phyloP scores from a whole-genome alignment of 768 basidiomycete genomes.

The Panus rudis region DNA sequence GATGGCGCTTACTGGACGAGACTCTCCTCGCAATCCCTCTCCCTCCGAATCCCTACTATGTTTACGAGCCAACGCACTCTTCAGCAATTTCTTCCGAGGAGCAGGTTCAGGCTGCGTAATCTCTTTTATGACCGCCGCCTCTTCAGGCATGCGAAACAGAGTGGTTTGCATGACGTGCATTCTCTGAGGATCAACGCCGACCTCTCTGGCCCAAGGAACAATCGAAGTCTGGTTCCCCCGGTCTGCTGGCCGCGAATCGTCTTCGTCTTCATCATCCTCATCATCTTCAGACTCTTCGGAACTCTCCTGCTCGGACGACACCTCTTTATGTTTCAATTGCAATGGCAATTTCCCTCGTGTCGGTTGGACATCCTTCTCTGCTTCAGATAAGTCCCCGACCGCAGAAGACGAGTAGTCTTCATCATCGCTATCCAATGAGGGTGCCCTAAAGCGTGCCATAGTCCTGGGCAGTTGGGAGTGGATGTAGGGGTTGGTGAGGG shows the following conservation, averaged over 20 bases:
- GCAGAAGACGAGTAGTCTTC: constrained; percentile 34
- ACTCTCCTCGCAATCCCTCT: constrained; percentile 52
- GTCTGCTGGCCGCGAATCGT: constrained; percentile 4
- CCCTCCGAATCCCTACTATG: constrained; percentile 77
- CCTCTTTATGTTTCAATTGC: constrained; percentile 1
- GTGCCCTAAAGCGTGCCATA: constrained; percentile 69
- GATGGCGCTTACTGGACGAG: constrained; percentile 49
- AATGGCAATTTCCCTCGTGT: constrained; percentile 22
- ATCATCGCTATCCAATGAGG: constrained; percentile 49
- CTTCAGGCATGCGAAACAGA: constrained; percentile 72
- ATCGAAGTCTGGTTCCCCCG: constrained; percentile 42
- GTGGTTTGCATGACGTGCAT: constrained; percentile 93
- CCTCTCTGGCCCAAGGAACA: constrained; percentile 64
- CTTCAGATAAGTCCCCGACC: constrained; percentile 20
- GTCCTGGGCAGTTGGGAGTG: neutral
- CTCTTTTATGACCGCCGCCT: constrained; percentile 57
- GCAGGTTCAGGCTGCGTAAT: constrained; percentile 32
- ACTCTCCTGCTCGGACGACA: neutral
- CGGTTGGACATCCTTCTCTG: constrained; percentile 22
- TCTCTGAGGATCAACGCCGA: constrained; percentile 79
- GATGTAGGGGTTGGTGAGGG: neutral
- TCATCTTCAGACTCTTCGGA: constrained; percentile 3
- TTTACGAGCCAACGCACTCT: constrained; percentile 47
- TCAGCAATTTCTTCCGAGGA: constrained; percentile 24
- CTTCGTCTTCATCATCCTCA: constrained; percentile 3